Conservation (phyloP, 306 rosid species). For the peach (Prunus persica) region DNA sequence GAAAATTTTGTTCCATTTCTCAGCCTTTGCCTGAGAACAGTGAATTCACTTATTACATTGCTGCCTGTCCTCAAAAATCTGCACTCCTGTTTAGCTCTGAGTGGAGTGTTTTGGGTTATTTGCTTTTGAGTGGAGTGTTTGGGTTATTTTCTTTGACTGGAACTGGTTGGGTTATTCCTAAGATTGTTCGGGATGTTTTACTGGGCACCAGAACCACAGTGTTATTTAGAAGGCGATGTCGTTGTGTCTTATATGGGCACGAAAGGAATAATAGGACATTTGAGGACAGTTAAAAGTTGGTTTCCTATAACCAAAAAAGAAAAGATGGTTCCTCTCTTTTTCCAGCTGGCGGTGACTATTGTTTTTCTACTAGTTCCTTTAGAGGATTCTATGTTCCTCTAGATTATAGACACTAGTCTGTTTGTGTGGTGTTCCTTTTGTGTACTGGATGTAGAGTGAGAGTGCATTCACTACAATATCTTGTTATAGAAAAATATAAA, state of each 20-base stretch:
- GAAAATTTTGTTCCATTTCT: neutral
- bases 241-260: neutral
- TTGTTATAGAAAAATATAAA: neutral
- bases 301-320: neutral
- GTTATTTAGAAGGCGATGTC: neutral
- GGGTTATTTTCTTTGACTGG: no score
- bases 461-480: neutral
- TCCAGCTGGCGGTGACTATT: neutral
- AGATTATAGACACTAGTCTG: neutral
- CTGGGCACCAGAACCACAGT: neutral
- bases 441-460: neutral
- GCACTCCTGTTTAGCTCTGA: no score
- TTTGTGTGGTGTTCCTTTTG: neutral
- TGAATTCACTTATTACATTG: no score
- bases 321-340: neutral
- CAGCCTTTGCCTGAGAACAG: neutral
- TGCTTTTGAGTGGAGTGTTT: no score
- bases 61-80: no score
- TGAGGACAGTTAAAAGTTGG: neutral
- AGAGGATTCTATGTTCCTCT: neutral
- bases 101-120: no score
- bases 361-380: neutral
- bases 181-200: neutral
- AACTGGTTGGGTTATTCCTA: no score
- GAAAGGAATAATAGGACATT: neutral